Conservation (phyloP, 208 protist species). For the Wallacemonas collosoma region DNA sequence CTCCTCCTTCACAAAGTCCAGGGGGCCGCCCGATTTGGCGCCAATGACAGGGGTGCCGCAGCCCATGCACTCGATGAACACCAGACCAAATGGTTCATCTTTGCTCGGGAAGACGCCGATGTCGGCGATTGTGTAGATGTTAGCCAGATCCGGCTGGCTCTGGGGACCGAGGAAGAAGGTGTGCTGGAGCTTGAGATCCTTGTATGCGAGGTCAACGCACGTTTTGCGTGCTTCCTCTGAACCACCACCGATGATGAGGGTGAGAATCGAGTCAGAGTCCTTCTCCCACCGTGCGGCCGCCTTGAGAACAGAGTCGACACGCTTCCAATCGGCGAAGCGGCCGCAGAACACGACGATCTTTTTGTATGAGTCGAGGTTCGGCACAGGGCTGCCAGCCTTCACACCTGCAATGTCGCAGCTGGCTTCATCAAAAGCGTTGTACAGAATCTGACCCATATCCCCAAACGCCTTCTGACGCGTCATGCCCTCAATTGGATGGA, state of each 20-base stretch:
- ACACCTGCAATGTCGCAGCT: conserved; percentile 29
- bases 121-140: conserved; percentile 62
- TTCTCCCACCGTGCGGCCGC: conserved; percentile 66
- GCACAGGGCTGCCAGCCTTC: conserved; percentile 32
- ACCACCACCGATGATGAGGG: conserved; percentile 60
- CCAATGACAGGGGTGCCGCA: conserved; percentile 80
- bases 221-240: conserved; percentile 51
- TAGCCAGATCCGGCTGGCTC: conserved; percentile 59
- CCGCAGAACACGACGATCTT: conserved; percentile 73
- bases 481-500: conserved; percentile 56
- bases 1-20: conserved; percentile 74
- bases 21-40: conserved; percentile 72
- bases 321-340: conserved; percentile 83
- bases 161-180: conserved; percentile 75
- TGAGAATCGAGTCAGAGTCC: conserved; percentile 49
- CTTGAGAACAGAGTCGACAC: conserved; percentile 58
- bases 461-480: conserved; percentile 68
- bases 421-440: conserved; percentile 46
- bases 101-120: conserved; percentile 77
- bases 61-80: conserved; percentile 85
- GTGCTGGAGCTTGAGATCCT: conserved; percentile 51
- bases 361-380: conserved; percentile 60
- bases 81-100: conserved; percentile 77
- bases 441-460: conserved; percentile 56
- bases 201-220: conserved; percentile 74